These are phyloP conservation scores for Euphrasia confusa DNA, from an alignment of 257 asterid species.

Conservation along the genomic window DNA sequence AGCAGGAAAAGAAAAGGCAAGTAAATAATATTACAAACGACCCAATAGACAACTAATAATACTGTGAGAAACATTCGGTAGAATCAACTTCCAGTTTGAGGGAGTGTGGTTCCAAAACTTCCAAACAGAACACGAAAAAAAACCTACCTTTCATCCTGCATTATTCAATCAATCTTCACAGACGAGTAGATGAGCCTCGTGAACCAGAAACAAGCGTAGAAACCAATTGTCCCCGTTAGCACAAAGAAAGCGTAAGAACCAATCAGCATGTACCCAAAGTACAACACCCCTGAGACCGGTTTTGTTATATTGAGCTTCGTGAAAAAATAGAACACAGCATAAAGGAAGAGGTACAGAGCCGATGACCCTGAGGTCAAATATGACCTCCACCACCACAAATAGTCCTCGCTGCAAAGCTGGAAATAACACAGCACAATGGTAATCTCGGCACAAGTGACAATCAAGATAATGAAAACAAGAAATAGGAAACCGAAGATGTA, in stretches of 20 bases:
- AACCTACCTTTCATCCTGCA: not conserved
- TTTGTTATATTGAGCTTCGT: constrained; percentile 38
- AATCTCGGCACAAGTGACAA: constrained; percentile 78
- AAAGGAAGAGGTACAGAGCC: constrained; percentile 50
- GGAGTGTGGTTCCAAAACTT: not conserved
- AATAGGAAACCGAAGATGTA: constrained; percentile 82
- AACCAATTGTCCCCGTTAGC: constrained; percentile 1
- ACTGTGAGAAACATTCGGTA: not conserved
- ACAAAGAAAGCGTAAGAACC: constrained; percentile 10
- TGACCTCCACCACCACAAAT: constrained; percentile 89
- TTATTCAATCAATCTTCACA: constrained; percentile 4
- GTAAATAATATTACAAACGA: too few species aligned
- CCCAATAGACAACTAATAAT: too few species aligned
- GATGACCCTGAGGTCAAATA: constrained; percentile 80
- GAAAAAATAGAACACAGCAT: constrained; percentile 37
- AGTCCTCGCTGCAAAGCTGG: constrained; percentile 85
- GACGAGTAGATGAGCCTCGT: constrained; percentile 11
- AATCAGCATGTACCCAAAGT: constrained; percentile 8
- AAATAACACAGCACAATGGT: constrained; percentile 79
- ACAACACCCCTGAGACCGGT: constrained; percentile 3
- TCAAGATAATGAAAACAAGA: constrained; percentile 63
- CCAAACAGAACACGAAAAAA: not conserved
- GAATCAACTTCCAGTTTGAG: not conserved
- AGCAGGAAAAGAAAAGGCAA: too few species aligned
- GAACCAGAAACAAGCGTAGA: constrained; percentile 10